phyloP scores from a whole-genome alignment of 495 filamentous ascomycete species.

The Astrothelium subdiscretum region DNA sequence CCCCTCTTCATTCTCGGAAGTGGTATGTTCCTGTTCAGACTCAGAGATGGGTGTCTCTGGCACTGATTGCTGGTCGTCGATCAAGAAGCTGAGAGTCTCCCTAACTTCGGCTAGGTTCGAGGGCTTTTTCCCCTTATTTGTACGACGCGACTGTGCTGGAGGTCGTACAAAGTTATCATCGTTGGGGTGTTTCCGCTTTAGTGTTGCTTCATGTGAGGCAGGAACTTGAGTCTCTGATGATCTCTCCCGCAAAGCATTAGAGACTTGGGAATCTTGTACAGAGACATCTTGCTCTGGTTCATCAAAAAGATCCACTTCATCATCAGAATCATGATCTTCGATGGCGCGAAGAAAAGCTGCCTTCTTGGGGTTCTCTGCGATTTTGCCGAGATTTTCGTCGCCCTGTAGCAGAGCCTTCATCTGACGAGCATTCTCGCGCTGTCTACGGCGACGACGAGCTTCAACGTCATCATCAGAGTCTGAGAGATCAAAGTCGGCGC shows the following conservation, averaged over 20 bases:
- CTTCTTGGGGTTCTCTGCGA: constrained; percentile 80
- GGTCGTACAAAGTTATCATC: constrained; percentile 38
- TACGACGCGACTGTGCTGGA: constrained; percentile 55
- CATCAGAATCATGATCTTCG: constrained; percentile 69
- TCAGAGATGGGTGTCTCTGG: constrained; percentile 30
- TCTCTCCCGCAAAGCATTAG: constrained; percentile 29
- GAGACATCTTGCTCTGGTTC: constrained; percentile 22
- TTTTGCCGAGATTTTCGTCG: constrained; percentile 79
- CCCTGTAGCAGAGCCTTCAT: constrained; percentile 67
- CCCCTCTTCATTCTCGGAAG: constrained; percentile 18
- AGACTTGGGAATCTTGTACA: constrained; percentile 38
- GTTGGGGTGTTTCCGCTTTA: constrained; percentile 43
- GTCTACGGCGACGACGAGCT: constrained; percentile 67
- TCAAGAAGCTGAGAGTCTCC: constrained; percentile 65
- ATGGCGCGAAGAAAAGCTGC: constrained; percentile 80
- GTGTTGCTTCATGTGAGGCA: constrained; percentile 5
- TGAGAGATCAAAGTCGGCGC: constrained; percentile 62
- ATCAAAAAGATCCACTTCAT: constrained; percentile 60
- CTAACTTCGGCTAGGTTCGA: constrained; percentile 65
- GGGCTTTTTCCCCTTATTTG: constrained; percentile 45
- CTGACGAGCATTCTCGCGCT: constrained; percentile 83
- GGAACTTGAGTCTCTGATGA: constrained; percentile 8
- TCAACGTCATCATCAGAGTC: constrained; percentile 73
- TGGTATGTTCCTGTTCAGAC: constrained; percentile 30
- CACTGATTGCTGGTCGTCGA: constrained; percentile 58